These are phyloP conservation scores for Ehretia macrophylla DNA, from an alignment of 257 asterid species.

Conservation along the genomic window DNA sequence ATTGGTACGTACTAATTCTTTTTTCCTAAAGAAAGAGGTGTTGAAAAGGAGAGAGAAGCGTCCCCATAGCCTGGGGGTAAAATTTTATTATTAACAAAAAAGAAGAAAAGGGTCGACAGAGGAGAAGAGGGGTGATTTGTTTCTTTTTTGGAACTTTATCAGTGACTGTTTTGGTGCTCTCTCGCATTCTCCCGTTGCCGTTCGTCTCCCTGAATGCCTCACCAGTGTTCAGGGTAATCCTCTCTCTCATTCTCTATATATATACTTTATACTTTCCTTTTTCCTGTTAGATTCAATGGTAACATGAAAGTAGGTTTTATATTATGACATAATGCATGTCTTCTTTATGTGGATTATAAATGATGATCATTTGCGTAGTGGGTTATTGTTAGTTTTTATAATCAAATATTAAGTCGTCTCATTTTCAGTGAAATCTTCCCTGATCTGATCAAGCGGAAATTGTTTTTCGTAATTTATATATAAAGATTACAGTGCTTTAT, in stretches of 20 bases:
- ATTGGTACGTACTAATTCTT: not conserved
- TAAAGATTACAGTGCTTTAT: too few species aligned
- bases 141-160: constrained; percentile 45
- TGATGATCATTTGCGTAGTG: too few species aligned
- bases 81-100: not conserved
- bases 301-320: too few species aligned
- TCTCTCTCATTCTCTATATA: not conserved
- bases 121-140: constrained; percentile 31
- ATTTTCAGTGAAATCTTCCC: too few species aligned
- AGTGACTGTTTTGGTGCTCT: constrained; percentile 72
- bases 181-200: constrained; percentile 96
- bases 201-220: constrained; percentile 94
- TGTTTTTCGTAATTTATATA: too few species aligned
- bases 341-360: too few species aligned
- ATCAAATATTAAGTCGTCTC: too few species aligned
- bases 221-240: constrained; percentile 93
- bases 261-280: not conserved
- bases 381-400: too few species aligned
- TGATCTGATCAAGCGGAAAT: too few species aligned
- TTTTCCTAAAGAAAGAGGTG: constrained; percentile 1
- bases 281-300: too few species aligned
- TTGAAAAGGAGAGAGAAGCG: constrained; percentile 9
- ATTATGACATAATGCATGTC: too few species aligned
- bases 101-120: not conserved
- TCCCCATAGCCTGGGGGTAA: constrained; percentile 7